Percentiles rank a stretch among this genome's conserved stretches.
Evolutionary conservation across 2,329 filamentous ascomycete genomes (phyloP).

Genomic region (Lachnellula occidentalis): DNA sequence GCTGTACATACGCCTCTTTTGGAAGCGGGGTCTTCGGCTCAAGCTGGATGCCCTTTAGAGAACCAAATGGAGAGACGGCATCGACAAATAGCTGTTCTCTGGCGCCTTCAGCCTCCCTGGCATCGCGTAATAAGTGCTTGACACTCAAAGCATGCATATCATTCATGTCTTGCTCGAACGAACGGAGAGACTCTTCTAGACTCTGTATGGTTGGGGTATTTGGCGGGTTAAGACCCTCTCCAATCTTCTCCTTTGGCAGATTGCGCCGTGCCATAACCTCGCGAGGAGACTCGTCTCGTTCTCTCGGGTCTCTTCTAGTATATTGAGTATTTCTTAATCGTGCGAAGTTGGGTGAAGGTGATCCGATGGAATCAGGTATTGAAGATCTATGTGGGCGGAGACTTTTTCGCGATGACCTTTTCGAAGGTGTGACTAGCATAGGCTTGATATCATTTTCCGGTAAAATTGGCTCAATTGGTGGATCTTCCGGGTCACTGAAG

Average conservation of each 20-base stretch:
- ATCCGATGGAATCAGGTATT: not conserved
- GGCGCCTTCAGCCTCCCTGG: constrained; percentile 1
- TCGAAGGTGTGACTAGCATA: not conserved
- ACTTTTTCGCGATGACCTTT: not conserved
- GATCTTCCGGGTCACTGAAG: not conserved
- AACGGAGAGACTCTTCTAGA: constrained; percentile 6
- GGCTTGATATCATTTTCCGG: not conserved
- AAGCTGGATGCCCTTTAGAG: constrained; percentile 8
- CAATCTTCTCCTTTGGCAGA: not conserved
- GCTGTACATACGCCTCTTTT: not conserved
- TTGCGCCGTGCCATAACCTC: not conserved
- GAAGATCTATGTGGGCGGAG: not conserved
- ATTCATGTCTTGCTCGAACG: constrained; percentile 10
- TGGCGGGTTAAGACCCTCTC: not conserved
- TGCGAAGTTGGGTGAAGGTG: not conserved
- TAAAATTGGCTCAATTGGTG: not conserved
- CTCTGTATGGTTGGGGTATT: not conserved
- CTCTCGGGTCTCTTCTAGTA: not conserved
- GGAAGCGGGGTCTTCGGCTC: constrained; percentile 3
- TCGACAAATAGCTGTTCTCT: constrained; percentile 7
- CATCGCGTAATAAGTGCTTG: constrained; percentile 15
- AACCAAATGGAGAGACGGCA: constrained; percentile 19
- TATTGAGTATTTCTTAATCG: not conserved
- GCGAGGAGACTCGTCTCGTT: not conserved
- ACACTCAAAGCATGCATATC: constrained; percentile 15